phyloP scores from a whole-genome alignment of 371 early-diverging fungal species.

The Parasitella parasitica region DNA sequence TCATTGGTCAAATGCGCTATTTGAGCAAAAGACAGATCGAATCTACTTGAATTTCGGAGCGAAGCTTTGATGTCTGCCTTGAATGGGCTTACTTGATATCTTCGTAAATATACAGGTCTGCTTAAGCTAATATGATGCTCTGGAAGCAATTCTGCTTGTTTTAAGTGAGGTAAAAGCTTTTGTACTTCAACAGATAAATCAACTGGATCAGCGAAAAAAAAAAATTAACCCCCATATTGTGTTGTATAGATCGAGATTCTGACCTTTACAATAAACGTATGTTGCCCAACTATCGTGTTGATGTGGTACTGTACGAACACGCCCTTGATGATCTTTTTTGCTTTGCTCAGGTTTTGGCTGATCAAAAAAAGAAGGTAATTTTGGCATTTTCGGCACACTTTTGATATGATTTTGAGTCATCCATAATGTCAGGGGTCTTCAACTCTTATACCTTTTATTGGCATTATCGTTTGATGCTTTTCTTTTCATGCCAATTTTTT shows the following conservation, averaged over 20 bases:
- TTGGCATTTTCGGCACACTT: constrained; percentile 6
- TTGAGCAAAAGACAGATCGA: constrained; percentile 41
- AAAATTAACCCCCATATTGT: neutral
- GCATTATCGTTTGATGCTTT: neutral
- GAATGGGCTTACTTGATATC: constrained; percentile 36
- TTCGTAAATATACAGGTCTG: constrained; percentile 33
- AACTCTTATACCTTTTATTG: neutral
- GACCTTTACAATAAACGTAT: constrained; percentile 45
- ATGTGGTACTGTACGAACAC: constrained; percentile 30
- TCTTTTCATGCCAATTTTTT: neutral
- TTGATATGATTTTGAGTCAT: neutral
- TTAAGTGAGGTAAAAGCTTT: neutral
- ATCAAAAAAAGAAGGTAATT: constrained; percentile 6
- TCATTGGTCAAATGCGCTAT: constrained; percentile 39
- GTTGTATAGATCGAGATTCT: neutral
- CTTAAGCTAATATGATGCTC: constrained; percentile 41
- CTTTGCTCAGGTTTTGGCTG: neutral
- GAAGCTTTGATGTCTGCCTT: constrained; percentile 1
- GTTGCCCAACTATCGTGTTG: constrained; percentile 40
- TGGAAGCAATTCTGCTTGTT: neutral
- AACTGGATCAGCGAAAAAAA: neutral
- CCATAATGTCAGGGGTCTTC: no score
- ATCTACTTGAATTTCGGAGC: constrained; percentile 3
- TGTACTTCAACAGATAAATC: constrained; percentile 4
- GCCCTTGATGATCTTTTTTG: constrained; percentile 16